These are phyloP conservation scores for Umbilicus rupestris DNA, from an alignment of 164 flowering plant genomes.

Conservation along the genomic window DNA sequence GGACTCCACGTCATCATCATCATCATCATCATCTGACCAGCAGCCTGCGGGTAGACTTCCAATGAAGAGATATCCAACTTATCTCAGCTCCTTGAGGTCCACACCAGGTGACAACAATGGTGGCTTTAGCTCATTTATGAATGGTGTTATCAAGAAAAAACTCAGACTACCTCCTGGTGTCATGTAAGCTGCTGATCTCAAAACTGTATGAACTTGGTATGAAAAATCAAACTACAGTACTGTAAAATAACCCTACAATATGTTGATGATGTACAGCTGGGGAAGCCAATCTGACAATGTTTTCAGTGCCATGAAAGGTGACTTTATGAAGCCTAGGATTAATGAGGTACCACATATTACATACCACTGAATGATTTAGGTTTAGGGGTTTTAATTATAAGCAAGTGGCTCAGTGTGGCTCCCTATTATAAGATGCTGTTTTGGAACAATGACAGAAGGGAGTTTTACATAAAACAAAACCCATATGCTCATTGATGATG, in stretches of 20 bases:
- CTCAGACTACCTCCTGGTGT: constrained; percentile 58
- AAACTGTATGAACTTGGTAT: not conserved
- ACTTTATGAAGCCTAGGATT: constrained; percentile 85
- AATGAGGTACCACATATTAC: constrained; percentile 42
- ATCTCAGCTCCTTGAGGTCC: constrained; percentile 32
- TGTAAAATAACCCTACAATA: not conserved
- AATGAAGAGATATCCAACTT: constrained; percentile 39
- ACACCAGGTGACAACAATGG: constrained; percentile 37
- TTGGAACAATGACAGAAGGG: no score
- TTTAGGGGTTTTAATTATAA: not conserved
- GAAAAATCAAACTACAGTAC: no score
- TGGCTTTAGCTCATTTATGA: constrained; percentile 33
- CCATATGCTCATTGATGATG: constrained; percentile 2
- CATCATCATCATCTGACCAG: constrained; percentile 14
- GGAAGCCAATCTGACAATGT: constrained; percentile 61
- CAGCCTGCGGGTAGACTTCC: constrained; percentile 5
- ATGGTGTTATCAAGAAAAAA: constrained; percentile 54
- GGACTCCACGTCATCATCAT: constrained; percentile 31
- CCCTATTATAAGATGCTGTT: no score
- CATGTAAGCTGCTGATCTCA: constrained; percentile 31
- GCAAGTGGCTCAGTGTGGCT: no score
- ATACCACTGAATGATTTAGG: not conserved
- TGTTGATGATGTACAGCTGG: constrained; percentile 37
- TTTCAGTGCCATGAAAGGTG: constrained; percentile 37
- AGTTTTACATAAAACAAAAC: no score